These are phyloP conservation scores for Beauveria rudraprayagi DNA, from an alignment of 2,329 filamentous ascomycete genomes.

Conservation along the genomic window DNA sequence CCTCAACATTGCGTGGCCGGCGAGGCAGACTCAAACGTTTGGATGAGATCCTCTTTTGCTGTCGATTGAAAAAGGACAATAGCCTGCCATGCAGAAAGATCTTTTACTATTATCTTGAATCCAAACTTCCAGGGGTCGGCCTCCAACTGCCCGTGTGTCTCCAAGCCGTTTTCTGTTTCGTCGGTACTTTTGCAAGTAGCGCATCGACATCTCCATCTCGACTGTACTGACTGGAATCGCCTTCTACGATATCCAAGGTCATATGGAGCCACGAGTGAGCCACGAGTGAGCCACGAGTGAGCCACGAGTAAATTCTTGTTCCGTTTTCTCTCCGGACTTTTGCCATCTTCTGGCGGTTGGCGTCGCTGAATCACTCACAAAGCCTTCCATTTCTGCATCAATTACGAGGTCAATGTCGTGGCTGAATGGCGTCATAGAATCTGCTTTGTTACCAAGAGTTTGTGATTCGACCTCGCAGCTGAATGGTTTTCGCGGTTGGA, in stretches of 20 bases:
- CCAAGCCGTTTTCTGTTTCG: neutral
- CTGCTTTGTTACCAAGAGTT: slow-evolving; percentile 26
- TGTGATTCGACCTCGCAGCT: slow-evolving; percentile 15
- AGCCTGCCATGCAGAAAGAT: too few relatives aligned
- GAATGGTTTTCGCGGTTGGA: neutral
- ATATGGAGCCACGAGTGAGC: neutral
- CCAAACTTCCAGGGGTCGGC: neutral
- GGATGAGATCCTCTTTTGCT: too few relatives aligned
- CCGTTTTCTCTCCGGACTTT: neutral
- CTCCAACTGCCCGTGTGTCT: neutral
- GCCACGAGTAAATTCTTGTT: neutral
- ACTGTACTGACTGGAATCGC: neutral
- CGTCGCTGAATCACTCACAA: slow-evolving; percentile 10
- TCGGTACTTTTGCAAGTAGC: neutral
- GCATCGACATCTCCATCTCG: neutral
- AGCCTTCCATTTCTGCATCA: slow-evolving; percentile 14
- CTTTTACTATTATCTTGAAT: neutral
- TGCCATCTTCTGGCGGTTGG: neutral
- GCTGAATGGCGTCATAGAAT: slow-evolving; percentile 19
- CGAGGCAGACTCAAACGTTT: too few relatives aligned
- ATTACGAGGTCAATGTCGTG: slow-evolving; percentile 27
- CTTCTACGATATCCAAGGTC: neutral
- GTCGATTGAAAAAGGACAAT: too few relatives aligned
- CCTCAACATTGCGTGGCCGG: neutral
- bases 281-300: neutral